Base-by-base conservation (phyloP, 495 filamentous ascomycete species). In the Tuber magnatum region DNA sequence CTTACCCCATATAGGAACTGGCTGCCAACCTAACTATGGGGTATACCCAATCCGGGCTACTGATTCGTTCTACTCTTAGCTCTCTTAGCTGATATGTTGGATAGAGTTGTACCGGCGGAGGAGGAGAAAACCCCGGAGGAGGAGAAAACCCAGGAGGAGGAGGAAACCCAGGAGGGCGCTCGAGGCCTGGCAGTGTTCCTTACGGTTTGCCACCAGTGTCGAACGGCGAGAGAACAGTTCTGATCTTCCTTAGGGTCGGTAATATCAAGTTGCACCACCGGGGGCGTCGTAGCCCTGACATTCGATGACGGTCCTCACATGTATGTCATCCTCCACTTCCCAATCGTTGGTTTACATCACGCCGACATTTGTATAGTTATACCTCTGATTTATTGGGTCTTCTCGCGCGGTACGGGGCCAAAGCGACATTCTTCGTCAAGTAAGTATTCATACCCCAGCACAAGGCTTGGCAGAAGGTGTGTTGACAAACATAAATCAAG, bases 391-490 rank as follows among this genome's bases (percentile, higher is more conserved):
- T 94, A 38, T 85, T 94, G n/a, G 89, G 93, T 80, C 84, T 92
- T 51, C 86, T 94, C 18, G 86, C 88, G 61, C 83, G 79, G 48
- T 90, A 88, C 77, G 84, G 86, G 39, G 90, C 89, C 9, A 90
- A 89, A 71, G 91, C 88, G 12, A 92, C 91, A n/a, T 93, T 93
- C 83, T 93, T 92, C 81, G 81, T 93, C 77, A 91, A 84, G 78
- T 80, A 80, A 69, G 77, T 24, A 40, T 68, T 68, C 18, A 16
- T 44, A 20, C 3, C 43, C 39, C n/a, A n/a, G 24, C 28, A 43
- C 6, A 18, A 70, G 12, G 35, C 38, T 43, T 24, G 22, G 24
- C n/a, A 35, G 8, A 39, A 24, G 8, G 9, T 71, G 32, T 72
- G 4, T 40, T 41, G 28, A 68, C n/a, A 24, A 70, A n/a, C 16